A percentile compares a stretch with the other conserved stretches of the same genome.
Conservation (phyloP, 2,329 filamentous ascomycete genomes). For the Allantophomopsis lycopodina region DNA sequence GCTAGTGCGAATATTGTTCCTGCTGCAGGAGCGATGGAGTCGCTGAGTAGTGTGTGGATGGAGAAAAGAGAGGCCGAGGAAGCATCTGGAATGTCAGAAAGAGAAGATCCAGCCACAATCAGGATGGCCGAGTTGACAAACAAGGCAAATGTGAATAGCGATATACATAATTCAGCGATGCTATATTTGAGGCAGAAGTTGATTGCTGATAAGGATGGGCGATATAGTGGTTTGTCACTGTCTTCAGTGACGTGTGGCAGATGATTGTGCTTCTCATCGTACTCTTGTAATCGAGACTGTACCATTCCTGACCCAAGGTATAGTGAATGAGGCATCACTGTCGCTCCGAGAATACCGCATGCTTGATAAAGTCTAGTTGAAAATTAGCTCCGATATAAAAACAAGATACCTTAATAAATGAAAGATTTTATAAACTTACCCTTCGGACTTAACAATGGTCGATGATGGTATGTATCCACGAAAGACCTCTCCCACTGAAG, state of each 20-base stretch:
- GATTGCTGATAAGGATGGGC: conserved; percentile 61
- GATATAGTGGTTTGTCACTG: conserved; percentile 40
- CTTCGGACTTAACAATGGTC: conserved; percentile 41
- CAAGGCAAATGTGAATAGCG: conserved; percentile 69
- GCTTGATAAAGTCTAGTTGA: conserved; percentile 43
- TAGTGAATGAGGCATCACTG: conserved; percentile 58
- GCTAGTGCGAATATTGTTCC: conserved; percentile 78
- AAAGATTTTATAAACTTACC: conserved; percentile 18
- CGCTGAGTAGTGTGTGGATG: conserved; percentile 61
- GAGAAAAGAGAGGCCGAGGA: conserved; percentile 65
- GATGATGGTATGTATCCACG: conserved; percentile 49
- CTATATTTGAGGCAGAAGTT: conserved; percentile 61
- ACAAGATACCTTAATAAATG: background rate
- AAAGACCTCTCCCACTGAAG: conserved; percentile 44
- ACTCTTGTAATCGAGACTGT: conserved; percentile 50
- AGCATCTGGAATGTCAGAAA: conserved; percentile 50
- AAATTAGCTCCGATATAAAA: background rate
- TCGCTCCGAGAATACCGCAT: conserved; percentile 66
- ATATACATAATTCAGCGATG: conserved; percentile 54
- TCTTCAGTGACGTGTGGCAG: conserved; percentile 16
- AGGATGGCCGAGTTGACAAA: conserved; percentile 78
- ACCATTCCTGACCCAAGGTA: conserved; percentile 59
- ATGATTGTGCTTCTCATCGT: conserved; percentile 43
- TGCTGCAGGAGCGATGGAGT: conserved; percentile 57
- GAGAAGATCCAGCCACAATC: conserved; percentile 65